phyloP scores from a whole-genome alignment of 495 filamentous ascomycete genomes.

The Penicillium canariense region DNA sequence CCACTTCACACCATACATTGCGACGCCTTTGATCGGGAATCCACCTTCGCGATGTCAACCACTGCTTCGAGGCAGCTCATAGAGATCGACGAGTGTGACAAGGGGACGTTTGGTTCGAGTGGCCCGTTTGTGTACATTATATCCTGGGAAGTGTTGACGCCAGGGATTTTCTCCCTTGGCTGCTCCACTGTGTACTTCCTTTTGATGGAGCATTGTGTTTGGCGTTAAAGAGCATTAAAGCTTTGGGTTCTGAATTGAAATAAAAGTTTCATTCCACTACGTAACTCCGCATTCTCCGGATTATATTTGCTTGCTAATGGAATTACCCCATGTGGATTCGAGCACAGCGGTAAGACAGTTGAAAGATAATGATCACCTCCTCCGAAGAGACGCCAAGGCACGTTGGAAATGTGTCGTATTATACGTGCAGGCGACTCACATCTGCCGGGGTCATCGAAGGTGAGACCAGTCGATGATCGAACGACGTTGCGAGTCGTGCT shows the following conservation, averaged over 20 bases:
- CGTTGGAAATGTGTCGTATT: neutral
- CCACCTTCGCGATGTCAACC: neutral
- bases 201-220: conserved; percentile 32
- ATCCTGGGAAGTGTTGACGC: conserved; percentile 11
- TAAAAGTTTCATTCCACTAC: conserved; percentile 20
- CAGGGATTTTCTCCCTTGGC: conserved; percentile 4
- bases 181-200: conserved; percentile 15
- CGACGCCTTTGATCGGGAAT: neutral
- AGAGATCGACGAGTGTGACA: neutral
- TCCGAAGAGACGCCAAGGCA: neutral
- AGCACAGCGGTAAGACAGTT: neutral
- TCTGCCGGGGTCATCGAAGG: neutral
- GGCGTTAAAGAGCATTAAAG: conserved; percentile 27
- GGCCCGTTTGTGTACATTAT: conserved; percentile 28
- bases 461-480: neutral
- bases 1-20: neutral
- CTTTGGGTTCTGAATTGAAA: conserved; percentile 28
- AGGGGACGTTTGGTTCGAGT: conserved; percentile 3
- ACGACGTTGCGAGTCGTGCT: too few species aligned
- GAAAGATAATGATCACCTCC: neutral
- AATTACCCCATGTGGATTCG: neutral
- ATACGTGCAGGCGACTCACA: neutral
- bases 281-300: neutral
- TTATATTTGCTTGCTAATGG: neutral
- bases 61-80: neutral